These are phyloP conservation scores for Pyrenophora graminea DNA, from an alignment of 2,329 filamentous ascomycete species.

Conservation along the genomic window DNA sequence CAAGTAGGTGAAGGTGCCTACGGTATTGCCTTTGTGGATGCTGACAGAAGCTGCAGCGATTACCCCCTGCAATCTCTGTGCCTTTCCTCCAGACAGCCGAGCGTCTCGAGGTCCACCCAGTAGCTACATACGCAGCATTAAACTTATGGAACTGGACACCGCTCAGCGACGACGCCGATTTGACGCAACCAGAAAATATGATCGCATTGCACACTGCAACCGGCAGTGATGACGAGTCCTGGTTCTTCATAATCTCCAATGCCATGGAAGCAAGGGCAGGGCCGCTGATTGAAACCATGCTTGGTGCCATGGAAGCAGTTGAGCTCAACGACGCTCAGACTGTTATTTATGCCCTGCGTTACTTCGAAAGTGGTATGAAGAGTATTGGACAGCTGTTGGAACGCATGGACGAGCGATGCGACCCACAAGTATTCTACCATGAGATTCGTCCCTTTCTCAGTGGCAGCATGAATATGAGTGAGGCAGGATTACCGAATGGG, in stretches of 20 bases:
- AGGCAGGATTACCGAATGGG: slow-evolving; percentile 55
- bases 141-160: slow-evolving; percentile 44
- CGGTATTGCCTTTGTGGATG: neutral
- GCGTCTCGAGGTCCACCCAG: slow-evolving; percentile 40
- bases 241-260: slow-evolving; percentile 58
- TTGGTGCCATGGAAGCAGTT: slow-evolving; percentile 54
- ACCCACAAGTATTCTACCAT: slow-evolving; percentile 57
- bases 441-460: slow-evolving; percentile 57
- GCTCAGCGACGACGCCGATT: slow-evolving; percentile 21
- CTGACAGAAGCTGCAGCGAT: slow-evolving; percentile 25
- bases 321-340: slow-evolving; percentile 42
- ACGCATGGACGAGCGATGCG: slow-evolving; percentile 57
- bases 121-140: slow-evolving; percentile 42
- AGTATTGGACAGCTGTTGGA: slow-evolving; percentile 50
- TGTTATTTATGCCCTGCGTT: slow-evolving; percentile 47
- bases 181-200: slow-evolving; percentile 38
- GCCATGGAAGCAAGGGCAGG: slow-evolving; percentile 58
- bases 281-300: slow-evolving; percentile 51
- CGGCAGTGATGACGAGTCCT: slow-evolving; percentile 42
- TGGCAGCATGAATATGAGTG: slow-evolving; percentile 59
- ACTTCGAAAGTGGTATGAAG: slow-evolving; percentile 49
- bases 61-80: slow-evolving; percentile 38
- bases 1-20: slow-evolving; percentile 57
- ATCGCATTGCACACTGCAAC: slow-evolving; percentile 38
- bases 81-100: slow-evolving; percentile 36